A percentile compares a stretch with the other conserved stretches of the same genome.
These are phyloP conservation scores for Monilinia aucupariae DNA, from an alignment of 2,329 filamentous ascomycete species.

Conservation along the genomic window DNA sequence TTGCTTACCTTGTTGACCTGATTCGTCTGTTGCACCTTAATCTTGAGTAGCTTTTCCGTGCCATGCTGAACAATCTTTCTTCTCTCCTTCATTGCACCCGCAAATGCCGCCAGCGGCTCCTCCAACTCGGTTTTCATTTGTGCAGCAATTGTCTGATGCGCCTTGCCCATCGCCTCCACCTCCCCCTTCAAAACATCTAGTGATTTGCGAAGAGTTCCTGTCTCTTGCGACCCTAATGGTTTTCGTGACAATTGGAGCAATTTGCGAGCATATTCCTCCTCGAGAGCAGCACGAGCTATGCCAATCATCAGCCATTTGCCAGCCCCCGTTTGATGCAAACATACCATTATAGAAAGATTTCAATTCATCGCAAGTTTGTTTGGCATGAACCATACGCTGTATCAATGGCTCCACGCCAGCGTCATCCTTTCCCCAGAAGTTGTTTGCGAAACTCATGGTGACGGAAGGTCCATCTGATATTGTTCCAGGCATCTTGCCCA, in stretches of 20 bases:
- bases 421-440: constrained; percentile 99
- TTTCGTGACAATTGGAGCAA: constrained; percentile 81
- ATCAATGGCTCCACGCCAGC: constrained; percentile 87
- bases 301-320: constrained; percentile 1
- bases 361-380: constrained; percentile 90
- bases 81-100: constrained; percentile 91
- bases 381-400: constrained; percentile 90
- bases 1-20: constrained; percentile 76
- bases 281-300: constrained; percentile 79
- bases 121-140: constrained; percentile 97
- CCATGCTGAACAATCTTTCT: constrained; percentile 93
- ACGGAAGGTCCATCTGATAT: constrained; percentile 36
- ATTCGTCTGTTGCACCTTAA: constrained; percentile 86
- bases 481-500: constrained; percentile 32
- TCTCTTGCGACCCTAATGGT: constrained; percentile 80
- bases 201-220: constrained; percentile 74
- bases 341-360: constrained; percentile 82
- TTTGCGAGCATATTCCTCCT: constrained; percentile 94
- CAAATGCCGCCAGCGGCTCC: constrained; percentile 85
- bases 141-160: constrained; percentile 79
- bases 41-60: constrained; percentile 89
- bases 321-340: constrained; percentile 27
- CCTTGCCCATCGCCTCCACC: constrained; percentile 88
- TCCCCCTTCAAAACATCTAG: constrained; percentile 85
- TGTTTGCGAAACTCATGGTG: constrained; percentile 69